Percentiles rank a stretch among this genome's conserved stretches.
Evolutionary conservation across 2,329 filamentous ascomycete genomes (phyloP).

Genomic region (Colletotrichum viniferum): DNA sequence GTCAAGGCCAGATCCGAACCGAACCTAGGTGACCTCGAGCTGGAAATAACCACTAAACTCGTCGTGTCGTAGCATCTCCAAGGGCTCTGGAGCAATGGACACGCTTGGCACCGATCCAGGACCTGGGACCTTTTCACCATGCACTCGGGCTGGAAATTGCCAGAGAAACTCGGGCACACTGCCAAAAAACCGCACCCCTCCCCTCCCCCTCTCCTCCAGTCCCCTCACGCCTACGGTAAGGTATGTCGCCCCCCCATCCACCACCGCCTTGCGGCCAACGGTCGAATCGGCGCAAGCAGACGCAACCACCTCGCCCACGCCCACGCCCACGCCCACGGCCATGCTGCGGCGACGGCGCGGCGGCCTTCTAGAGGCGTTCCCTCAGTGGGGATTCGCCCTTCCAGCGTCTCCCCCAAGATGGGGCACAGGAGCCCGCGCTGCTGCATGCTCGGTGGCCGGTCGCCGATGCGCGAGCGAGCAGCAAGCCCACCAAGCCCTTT

Average conservation of each 20-base stretch:
- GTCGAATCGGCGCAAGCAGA: not conserved
- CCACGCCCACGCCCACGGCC: not conserved
- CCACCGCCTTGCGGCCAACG: not conserved
- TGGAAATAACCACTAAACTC: not conserved
- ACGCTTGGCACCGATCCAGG: not conserved
- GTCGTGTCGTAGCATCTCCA: not conserved
- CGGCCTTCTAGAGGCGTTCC: conserved; percentile 3
- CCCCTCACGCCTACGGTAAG: not conserved
- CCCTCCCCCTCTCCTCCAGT: not conserved
- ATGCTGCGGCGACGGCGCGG: not conserved
- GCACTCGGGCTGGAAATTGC: not conserved
- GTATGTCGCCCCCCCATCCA: not conserved
- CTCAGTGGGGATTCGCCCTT: not conserved
- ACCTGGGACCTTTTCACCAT: not conserved
- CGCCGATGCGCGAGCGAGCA: not conserved
- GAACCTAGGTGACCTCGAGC: not conserved
- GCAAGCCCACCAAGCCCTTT: not conserved
- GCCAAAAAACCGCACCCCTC: not conserved
- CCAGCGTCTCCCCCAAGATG: not conserved
- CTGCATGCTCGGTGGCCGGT: conserved; percentile 20
- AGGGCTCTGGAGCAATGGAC: not conserved
- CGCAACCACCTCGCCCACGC: not conserved
- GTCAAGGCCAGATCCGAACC: not conserved
- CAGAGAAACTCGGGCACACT: not conserved
- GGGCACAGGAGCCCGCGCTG: not conserved